Evolutionary conservation across 495 filamentous ascomycete genomes (phyloP), one percentile per base, ranked within the genome.

Genomic region (Umbilicaria muhlenbergii): DNA sequence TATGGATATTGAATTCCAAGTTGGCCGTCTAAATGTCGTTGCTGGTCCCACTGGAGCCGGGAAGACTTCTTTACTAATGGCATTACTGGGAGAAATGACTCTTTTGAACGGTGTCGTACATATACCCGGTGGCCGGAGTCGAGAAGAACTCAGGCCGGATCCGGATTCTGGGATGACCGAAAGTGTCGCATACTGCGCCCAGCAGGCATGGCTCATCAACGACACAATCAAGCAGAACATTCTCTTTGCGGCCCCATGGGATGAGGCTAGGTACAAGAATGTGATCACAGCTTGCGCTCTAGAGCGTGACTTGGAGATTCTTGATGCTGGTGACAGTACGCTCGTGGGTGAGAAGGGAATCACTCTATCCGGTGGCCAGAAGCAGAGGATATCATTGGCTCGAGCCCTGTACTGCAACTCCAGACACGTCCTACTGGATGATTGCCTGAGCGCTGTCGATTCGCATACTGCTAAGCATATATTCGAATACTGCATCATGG

Each of bases 401-500:
- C 76, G 91, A 49, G 91, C 92, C 1, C 66, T 99, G 12, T 99
- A 99, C 59, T 92, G 83, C 46, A 86, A 81, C 59, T 89, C 87
- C 13, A 76, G 78, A 36, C 89, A 99, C 58, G 58, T 99, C 11
- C 71, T 99, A 5, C 65, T 99, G 28, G 91, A 99, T 56, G 91
- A 99, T 60, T 94, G 92, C 50, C 70, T 99, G 39, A 95, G 88
- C 55, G 91, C 91, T 14, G 91, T 99, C n/a, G 91, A 99, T 61
- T 94, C 92, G 7, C 91, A 99, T 53, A 96, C 91, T 1, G 89
- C 87, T 10, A 94, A 94, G 62, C 95, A 94, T 77, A 95, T 99
- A 50, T 96, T 96, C 63, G 82, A 79, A 49, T 78, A 94, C 53
- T 88, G 86, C 42, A 78, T 99, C 48, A 79, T 81, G 48, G 91